Evolutionary conservation across 768 basidiomycete species (phyloP).

Genomic region (Suillus ampliporus): DNA sequence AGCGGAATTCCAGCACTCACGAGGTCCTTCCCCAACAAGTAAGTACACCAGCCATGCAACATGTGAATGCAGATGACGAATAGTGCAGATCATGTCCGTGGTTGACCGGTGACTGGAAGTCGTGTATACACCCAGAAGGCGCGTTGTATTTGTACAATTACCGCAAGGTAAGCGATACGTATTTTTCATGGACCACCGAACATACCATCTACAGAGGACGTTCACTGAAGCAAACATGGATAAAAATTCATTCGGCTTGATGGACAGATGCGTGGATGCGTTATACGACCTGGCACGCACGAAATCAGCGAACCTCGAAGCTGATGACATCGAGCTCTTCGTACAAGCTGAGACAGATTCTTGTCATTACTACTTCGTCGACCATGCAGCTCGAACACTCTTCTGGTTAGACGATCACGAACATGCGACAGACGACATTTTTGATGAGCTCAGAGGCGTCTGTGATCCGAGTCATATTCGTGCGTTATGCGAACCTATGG

Average conservation of each 20-base stretch:
- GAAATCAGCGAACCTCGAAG: not conserved
- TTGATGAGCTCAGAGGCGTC: conserved; percentile 45
- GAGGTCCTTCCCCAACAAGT: not conserved
- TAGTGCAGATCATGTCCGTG: not conserved
- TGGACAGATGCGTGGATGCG: not conserved
- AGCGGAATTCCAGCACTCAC: not conserved
- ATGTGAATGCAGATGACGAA: not conserved
- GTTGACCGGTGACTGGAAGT: not conserved
- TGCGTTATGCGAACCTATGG: conserved; percentile 25
- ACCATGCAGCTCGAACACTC: conserved; percentile 46
- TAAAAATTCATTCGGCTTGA: not conserved
- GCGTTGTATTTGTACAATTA: conserved; percentile 54
- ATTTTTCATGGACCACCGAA: not conserved
- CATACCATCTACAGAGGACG: not conserved
- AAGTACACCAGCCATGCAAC: not conserved
- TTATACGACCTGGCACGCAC: not conserved
- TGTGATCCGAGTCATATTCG: conserved; percentile 45
- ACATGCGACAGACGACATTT: conserved; percentile 27
- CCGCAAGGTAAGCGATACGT: conserved; percentile 38
- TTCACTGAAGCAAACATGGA: conserved; percentile 1
- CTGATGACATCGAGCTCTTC: not conserved
- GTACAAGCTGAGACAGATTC: not conserved
- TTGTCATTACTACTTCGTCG: conserved; percentile 50
- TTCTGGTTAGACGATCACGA: conserved; percentile 54
- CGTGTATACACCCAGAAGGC: conserved; percentile 55